These are phyloP conservation scores for Wickerhamiella vanderwaltii DNA, from an alignment of 805 yeast genomes.

Conservation along the genomic window DNA sequence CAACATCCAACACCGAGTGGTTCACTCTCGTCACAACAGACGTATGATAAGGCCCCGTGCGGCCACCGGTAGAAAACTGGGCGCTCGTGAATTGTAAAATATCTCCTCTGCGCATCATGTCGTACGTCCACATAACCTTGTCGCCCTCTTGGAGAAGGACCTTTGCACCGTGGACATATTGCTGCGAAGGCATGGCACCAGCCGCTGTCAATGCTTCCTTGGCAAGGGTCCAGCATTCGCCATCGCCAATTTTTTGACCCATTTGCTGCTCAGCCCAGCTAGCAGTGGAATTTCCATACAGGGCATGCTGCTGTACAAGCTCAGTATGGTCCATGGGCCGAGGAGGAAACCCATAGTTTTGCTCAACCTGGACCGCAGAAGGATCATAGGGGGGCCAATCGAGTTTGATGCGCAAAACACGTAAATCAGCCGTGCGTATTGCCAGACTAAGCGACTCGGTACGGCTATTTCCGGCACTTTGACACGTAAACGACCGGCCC, in stretches of 20 bases:
- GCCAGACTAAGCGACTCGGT: slow-evolving; percentile 18
- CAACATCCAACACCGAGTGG: slow-evolving; percentile 18
- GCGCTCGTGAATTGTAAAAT: slow-evolving; percentile 27
- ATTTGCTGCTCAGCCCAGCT: slow-evolving; percentile 26
- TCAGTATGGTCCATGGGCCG: slow-evolving; percentile 24
- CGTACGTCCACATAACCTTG: slow-evolving; percentile 14
- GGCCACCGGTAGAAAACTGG: slow-evolving; percentile 23
- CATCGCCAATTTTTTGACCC: slow-evolving; percentile 28
- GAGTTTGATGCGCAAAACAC: slow-evolving; percentile 24
- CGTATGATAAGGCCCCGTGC: slow-evolving; percentile 28
- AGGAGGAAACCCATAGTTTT: slow-evolving; percentile 33
- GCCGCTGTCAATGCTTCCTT: slow-evolving; percentile 25
- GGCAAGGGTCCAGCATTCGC: slow-evolving; percentile 34
- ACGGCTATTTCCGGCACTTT: slow-evolving; percentile 17
- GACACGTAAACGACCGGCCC: slow-evolving; percentile 20
- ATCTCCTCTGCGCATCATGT: slow-evolving; percentile 28
- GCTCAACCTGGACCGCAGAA: slow-evolving; percentile 29
- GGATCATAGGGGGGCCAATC: slow-evolving; percentile 28
- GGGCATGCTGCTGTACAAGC: slow-evolving; percentile 20
- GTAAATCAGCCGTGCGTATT: slow-evolving; percentile 25
- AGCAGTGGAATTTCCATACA: slow-evolving; percentile 27
- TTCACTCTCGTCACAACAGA: slow-evolving; percentile 24
- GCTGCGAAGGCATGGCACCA: slow-evolving; percentile 24
- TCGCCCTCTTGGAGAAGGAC: slow-evolving; percentile 18
- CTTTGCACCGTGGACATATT: slow-evolving; percentile 25